A percentile compares a stretch with the other conserved stretches of the same genome.
phyloP scores from a whole-genome alignment of 2,329 filamentous ascomycete species.

The Xylaria sp. region DNA sequence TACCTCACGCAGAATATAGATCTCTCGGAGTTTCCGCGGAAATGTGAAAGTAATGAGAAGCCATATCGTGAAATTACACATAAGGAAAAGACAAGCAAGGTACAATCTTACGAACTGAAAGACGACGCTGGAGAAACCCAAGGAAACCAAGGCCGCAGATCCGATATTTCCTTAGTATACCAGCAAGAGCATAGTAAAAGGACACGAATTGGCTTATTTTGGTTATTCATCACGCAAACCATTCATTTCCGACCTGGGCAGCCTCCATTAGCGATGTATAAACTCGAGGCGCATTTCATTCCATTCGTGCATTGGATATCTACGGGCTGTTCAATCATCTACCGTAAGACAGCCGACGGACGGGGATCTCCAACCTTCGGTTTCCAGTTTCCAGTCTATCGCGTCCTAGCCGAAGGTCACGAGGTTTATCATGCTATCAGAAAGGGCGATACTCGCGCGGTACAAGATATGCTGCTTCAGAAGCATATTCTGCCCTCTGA shows the following conservation, averaged over 20 bases:
- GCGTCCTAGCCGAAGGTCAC: neutral
- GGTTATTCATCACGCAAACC: neutral
- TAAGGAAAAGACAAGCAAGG: neutral
- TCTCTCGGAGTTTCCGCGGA: neutral
- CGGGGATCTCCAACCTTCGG: neutral
- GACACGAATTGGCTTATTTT: neutral
- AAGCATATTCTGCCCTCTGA: neutral
- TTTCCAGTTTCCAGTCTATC: conserved; percentile 1
- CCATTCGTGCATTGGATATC: neutral
- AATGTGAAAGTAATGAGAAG: neutral
- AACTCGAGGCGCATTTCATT: neutral
- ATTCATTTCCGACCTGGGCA: neutral
- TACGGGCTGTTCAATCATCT: conserved; percentile 3
- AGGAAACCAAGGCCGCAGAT: neutral
- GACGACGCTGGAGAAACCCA: neutral
- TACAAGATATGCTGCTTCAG: neutral
- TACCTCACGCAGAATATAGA: neutral
- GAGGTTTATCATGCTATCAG: neutral
- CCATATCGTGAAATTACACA: neutral
- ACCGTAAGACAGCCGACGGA: neutral
- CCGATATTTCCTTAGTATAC: neutral
- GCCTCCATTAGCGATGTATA: neutral
- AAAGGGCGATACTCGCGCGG: neutral
- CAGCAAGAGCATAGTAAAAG: too few relatives aligned
- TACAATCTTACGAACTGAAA: neutral